phyloP scores from a whole-genome alignment of 2,329 filamentous ascomycete species.

The Teratosphaeria epicoccoides region DNA sequence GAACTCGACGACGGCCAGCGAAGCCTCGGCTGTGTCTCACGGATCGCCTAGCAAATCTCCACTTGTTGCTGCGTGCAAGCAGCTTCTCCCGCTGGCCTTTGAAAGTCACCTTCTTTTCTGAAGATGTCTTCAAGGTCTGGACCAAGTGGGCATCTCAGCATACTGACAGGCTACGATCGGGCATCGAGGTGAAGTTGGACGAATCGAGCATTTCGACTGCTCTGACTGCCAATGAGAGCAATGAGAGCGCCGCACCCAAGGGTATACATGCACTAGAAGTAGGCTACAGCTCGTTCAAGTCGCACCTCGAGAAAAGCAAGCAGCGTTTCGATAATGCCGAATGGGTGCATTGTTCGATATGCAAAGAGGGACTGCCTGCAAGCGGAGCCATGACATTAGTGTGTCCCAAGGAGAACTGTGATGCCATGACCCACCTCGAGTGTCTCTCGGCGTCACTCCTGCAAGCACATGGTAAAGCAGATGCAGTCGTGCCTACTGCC shows the following conservation, averaged over 20 bases:
- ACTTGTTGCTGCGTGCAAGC: slow-evolving; percentile 64
- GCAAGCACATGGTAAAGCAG: slow-evolving; percentile 27
- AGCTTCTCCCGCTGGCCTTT: slow-evolving; percentile 81
- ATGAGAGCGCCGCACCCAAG: neutral
- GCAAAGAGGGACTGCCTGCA: slow-evolving; percentile 30
- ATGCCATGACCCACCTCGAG: slow-evolving; percentile 41
- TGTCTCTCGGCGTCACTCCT: slow-evolving; percentile 47
- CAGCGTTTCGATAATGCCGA: slow-evolving; percentile 31
- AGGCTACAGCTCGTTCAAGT: slow-evolving; percentile 41
- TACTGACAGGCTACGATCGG: slow-evolving; percentile 37
- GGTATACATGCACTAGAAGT: slow-evolving; percentile 40
- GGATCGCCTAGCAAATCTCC: slow-evolving; percentile 67
- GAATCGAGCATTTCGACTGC: slow-evolving; percentile 5
- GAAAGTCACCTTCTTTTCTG: slow-evolving; percentile 64
- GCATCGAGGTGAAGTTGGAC: slow-evolving; percentile 35
- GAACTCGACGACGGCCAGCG: slow-evolving; percentile 39
- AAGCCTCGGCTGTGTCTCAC: slow-evolving; percentile 51
- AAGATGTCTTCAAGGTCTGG: slow-evolving; percentile 63
- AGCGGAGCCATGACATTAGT: slow-evolving; percentile 37
- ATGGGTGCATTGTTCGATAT: slow-evolving; percentile 39
- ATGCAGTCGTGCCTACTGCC: slow-evolving; percentile 47
- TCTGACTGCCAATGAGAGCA: neutral
- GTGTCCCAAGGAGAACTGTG: slow-evolving; percentile 42
- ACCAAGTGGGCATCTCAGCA: slow-evolving; percentile 43
- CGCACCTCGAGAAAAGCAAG: slow-evolving; percentile 43